These are phyloP conservation scores for Pleomassaria siparia DNA, from an alignment of 2,329 filamentous ascomycete species.

Conservation along the genomic window DNA sequence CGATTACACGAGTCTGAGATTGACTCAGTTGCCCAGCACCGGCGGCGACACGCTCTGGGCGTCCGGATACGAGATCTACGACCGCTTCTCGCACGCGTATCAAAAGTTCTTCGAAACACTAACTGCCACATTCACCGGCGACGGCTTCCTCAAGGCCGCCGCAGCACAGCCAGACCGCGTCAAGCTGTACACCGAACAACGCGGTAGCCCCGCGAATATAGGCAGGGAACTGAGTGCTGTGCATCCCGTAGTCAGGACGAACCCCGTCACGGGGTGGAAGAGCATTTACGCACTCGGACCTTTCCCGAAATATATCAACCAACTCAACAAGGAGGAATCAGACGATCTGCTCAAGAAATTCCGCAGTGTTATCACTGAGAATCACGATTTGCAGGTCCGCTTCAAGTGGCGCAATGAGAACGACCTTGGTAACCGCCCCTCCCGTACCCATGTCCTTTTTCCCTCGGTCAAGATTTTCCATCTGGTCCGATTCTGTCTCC, in stretches of 20 bases:
- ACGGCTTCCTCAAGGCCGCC: constrained; percentile 35
- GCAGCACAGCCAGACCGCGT: constrained; percentile 31
- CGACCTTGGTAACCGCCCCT: constrained; percentile 50
- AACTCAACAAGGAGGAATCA: constrained; percentile 48
- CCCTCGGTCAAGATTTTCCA: constrained; percentile 10
- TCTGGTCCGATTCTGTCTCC: no score
- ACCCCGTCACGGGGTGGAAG: constrained; percentile 67
- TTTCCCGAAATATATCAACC: constrained; percentile 49
- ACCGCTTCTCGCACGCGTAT: constrained; percentile 52
- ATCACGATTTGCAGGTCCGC: constrained; percentile 56
- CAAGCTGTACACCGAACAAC: constrained; percentile 22
- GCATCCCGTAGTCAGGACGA: constrained; percentile 64
- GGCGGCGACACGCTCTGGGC: constrained; percentile 43
- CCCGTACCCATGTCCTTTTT: no score
- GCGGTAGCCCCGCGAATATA: constrained; percentile 58
- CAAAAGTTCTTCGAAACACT: constrained; percentile 52
- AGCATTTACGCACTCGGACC: constrained; percentile 45
- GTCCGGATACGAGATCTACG: constrained; percentile 50
- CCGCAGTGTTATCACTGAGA: constrained; percentile 48
- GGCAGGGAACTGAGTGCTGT: constrained; percentile 54
- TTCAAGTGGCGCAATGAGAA: constrained; percentile 54
- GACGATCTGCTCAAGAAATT: constrained; percentile 48
- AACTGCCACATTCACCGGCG: constrained; percentile 48
- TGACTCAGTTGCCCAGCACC: constrained; percentile 32
- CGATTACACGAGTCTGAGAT: constrained; percentile 42